Conservation (phyloP, 179 eudicot species). For the Silene vulgaris region DNA sequence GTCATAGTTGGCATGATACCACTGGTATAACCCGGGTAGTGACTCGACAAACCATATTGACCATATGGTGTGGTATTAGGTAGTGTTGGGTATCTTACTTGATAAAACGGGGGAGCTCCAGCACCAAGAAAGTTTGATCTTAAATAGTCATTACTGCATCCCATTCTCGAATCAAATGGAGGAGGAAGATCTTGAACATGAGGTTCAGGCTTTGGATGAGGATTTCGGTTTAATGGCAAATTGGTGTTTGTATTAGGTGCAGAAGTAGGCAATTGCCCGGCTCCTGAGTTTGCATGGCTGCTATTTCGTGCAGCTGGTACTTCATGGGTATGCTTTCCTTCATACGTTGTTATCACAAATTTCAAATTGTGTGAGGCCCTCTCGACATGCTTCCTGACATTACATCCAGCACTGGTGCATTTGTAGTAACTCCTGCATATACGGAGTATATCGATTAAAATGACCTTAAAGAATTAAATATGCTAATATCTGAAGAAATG, state of each 20-base stretch:
- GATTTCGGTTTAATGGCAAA: conserved; percentile 30
- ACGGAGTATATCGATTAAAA: not conserved
- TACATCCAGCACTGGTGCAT: conserved; percentile 65
- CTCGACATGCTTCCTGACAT: conserved; percentile 66
- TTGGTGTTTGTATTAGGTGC: conserved; percentile 26
- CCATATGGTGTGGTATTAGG: conserved; percentile 30
- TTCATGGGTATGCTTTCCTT: conserved; percentile 73
- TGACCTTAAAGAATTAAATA: not conserved
- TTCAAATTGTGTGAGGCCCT: conserved; percentile 57
- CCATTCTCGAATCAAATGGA: conserved; percentile 36
- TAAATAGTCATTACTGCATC: conserved; percentile 28
- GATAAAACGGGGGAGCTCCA: conserved; percentile 41
- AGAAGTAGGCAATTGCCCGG: conserved; percentile 27
- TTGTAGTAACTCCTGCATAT: conserved; percentile 64
- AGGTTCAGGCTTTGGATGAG: conserved; percentile 39
- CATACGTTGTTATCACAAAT: conserved; percentile 55
- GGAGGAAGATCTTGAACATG: conserved; percentile 38
- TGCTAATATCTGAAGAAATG: not conserved
- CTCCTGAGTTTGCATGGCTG: conserved; percentile 30
- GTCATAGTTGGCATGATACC: conserved; percentile 25
- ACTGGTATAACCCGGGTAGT: conserved; percentile 25
- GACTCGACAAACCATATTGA: conserved; percentile 24
- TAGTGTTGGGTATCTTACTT: conserved; percentile 32
- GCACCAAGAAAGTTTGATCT: conserved; percentile 28
- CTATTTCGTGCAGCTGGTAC: conserved; percentile 55